phyloP scores from a whole-genome alignment of 2,329 filamentous ascomycete genomes.

The Hypoxylon sp. region DNA sequence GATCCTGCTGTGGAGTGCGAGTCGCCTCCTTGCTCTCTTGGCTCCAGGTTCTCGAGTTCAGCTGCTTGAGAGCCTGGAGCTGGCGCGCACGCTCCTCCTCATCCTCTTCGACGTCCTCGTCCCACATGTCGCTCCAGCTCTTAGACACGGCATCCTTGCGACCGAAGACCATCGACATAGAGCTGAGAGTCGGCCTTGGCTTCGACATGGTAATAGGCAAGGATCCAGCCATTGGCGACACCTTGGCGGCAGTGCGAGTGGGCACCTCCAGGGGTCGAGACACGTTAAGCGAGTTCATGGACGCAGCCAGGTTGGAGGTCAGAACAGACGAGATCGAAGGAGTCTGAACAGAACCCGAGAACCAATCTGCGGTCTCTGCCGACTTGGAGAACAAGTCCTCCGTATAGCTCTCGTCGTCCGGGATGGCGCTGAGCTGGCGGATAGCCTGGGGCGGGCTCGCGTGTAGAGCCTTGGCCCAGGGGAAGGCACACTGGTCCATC shows the following conservation, averaged over 20 bases:
- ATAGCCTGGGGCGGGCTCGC: slow-evolving; percentile 73
- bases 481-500: slow-evolving; percentile 83
- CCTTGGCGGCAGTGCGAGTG: slow-evolving; percentile 59
- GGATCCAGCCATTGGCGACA: slow-evolving; percentile 70
- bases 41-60: slow-evolving; percentile 81
- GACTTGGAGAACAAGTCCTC: slow-evolving; percentile 88
- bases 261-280: slow-evolving; percentile 53
- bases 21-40: slow-evolving; percentile 68
- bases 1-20: slow-evolving; percentile 47
- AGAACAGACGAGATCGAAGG: slow-evolving; percentile 85
- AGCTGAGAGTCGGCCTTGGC: slow-evolving; percentile 70
- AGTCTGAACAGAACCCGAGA: slow-evolving; percentile 76
- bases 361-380: slow-evolving; percentile 77
- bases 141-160: slow-evolving; percentile 84
- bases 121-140: slow-evolving; percentile 99
- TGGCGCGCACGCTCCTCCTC: slow-evolving; percentile 71
- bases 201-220: slow-evolving; percentile 83
- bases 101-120: slow-evolving; percentile 84
- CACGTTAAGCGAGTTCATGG: slow-evolving; percentile 77
- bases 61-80: slow-evolving; percentile 66
- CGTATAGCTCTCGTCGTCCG: slow-evolving; percentile 78
- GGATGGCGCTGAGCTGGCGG: slow-evolving; percentile 87
- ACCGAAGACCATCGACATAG: slow-evolving; percentile 82
- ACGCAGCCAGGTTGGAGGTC: slow-evolving; percentile 81
- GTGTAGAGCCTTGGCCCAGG: slow-evolving; percentile 92